Base-by-base conservation (phyloP, 2,329 filamentous ascomycete genomes). In the Aspergillus pseudoviridinutans region DNA sequence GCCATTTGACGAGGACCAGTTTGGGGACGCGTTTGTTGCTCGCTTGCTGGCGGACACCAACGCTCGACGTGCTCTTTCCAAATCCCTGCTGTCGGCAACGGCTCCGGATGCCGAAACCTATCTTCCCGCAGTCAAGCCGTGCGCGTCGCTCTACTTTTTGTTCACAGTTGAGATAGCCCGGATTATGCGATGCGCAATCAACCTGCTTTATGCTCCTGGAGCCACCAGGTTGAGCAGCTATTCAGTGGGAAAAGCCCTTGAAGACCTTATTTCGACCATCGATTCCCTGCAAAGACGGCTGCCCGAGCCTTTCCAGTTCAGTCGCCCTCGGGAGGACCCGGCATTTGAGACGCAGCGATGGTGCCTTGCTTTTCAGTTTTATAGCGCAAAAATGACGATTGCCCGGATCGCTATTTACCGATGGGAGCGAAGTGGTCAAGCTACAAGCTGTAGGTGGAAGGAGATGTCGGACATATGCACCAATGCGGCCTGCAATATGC, bases 401-500 rank as follows among this genome's bases (percentile, higher is more conserved):
- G 64, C 71, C 51, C 74, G 75, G 24, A 75, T 75, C 8, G 76
- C 71, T 54, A 68, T 76, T 14, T 75, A 71, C 54, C 69, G 69
- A 14, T 58, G 69, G 8, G 70, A 68, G 12, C 67, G 67, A 41
- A 67, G 67, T 28, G 54, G 69, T n/a, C 58, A 64, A 8, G 49
- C 42, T 24, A 20, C 22, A 6, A 24, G 42, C 42, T 17, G 20
- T 2, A 5, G n/a, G 0, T 46, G 64, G 29, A 51, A 67, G 64
- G n/a, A 50, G 7, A 68, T 70, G 47, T 73, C 72, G 12, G 55
- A 59, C 7, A 61, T 66, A 3, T 77, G 75, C 44, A 70, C 77
- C n/a, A 63, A 71, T 7, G 62, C 66, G 4, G 75, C 75, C 4
- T 66, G 66, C 32, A 61, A 68, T 10, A 68, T 72, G 60, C 57